Base-by-base conservation (phyloP, 2,329 filamentous ascomycete species). In the Aspergillus awamori region DNA sequence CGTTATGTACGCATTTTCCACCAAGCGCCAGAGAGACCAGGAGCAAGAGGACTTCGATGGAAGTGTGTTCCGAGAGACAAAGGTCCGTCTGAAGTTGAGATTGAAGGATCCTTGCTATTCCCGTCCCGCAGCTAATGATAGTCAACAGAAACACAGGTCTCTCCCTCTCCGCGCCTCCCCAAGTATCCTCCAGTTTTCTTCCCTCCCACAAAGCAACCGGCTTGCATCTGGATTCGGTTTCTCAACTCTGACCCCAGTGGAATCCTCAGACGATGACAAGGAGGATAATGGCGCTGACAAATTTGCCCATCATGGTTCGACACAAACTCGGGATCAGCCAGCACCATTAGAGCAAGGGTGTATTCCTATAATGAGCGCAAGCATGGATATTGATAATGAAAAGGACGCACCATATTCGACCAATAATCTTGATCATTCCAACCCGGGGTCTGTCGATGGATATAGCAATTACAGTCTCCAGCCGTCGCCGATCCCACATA, bases 41-140 rank as follows among this genome's bases (percentile, higher is more conserved):
- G 62, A 78, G 84, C 67, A 87, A 79, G 72, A 90, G 86, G 65
- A 89, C 81, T 73, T 90, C 86, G 62, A 84, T 74, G n/a, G 90
- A n/a, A 54, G 52, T 33, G 45, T 48, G n/a, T 26, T 57, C 26
- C 68, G 60, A 55, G 70, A 66, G 47, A 67, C 55, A 20, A 74
- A 74, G 71, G 72, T 74, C 60, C 7, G 62, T 66, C 15, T 66
- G 17, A 11, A 36, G 24, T 54, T 15, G 26, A 59, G 30, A 33
- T 39, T 24, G 24, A 39, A 30, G 7, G n/a, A 20, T 20, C 3
- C 57, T 28, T 47, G 39, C 48, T 55, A 24, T 54, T 28, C n/a
- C 54, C 53, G 17, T 30, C 20, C 51, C 7, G 26, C 47, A 5
- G 20, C 64, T 71, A 30, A 68, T 59, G 22, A 20, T 26, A 22